Evolutionary conservation across 1,284 basidiomycete genomes (phyloP).

Genomic region (Malassezia sp.): DNA sequence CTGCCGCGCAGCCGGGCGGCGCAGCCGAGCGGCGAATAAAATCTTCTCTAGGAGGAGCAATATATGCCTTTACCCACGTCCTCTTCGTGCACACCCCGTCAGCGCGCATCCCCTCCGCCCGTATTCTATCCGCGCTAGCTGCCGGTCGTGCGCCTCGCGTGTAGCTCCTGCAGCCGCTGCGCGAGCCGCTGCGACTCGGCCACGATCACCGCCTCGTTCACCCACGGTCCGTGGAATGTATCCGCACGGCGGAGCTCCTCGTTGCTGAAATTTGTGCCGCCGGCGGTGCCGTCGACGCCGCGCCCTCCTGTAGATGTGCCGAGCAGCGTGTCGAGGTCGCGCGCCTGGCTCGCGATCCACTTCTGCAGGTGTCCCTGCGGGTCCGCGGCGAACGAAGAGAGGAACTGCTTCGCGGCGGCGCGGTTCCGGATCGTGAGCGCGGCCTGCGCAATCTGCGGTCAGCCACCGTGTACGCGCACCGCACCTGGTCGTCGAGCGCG

Average conservation of each 20-base stretch:
- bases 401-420: constrained; percentile 72
- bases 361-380: constrained; percentile 72
- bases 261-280: constrained; percentile 54
- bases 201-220: constrained; percentile 45
- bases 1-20: too few relatives aligned
- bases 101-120: too few relatives aligned
- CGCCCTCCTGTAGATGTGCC: constrained; percentile 17
- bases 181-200: constrained; percentile 36
- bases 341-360: constrained; percentile 80
- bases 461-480: too few relatives aligned
- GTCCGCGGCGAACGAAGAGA: constrained; percentile 68
- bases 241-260: constrained; percentile 79
- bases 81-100: too few relatives aligned
- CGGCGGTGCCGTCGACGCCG: constrained; percentile 3
- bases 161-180: constrained; percentile 26
- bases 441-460: constrained; percentile 44
- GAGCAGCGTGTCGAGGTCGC: constrained; percentile 75
- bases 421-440: constrained; percentile 62
- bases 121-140: too few relatives aligned
- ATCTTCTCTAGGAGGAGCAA: constrained; percentile 11
- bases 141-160: not conserved
- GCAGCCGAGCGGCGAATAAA: constrained; percentile 13
- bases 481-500: constrained; percentile 67
- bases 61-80: constrained; percentile 17
- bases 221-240: constrained; percentile 80